Evolutionary conservation across 768 basidiomycete genomes (phyloP).

Genomic region (Suillus americanus): DNA sequence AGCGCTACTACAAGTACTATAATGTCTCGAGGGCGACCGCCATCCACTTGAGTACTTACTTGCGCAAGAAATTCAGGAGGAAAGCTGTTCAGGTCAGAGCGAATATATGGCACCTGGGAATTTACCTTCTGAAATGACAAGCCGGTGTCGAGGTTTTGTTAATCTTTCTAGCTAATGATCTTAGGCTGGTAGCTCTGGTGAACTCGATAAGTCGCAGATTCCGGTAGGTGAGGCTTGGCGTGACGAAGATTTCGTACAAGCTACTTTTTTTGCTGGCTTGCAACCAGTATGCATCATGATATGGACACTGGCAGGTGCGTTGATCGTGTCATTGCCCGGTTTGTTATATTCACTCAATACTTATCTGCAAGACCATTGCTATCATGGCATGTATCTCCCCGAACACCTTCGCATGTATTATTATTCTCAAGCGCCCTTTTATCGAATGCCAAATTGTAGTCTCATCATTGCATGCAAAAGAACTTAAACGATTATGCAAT

Average conservation of each 20-base stretch:
- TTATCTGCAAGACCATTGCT: constrained; percentile 16
- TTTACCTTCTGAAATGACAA: constrained; percentile 38
- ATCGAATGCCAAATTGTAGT: not conserved
- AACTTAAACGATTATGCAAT: not conserved
- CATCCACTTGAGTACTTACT: constrained; percentile 33
- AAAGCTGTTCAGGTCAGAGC: constrained; percentile 33
- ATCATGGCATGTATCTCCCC: constrained; percentile 26
- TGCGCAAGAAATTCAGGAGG: constrained; percentile 34
- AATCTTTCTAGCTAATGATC: not conserved
- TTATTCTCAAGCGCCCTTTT: not conserved
- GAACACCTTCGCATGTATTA: constrained; percentile 9
- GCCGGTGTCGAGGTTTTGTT: not conserved
- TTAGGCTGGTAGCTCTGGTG: constrained; percentile 22
- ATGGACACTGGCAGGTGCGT: constrained; percentile 37
- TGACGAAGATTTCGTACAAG: constrained; percentile 37
- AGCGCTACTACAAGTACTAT: constrained; percentile 48
- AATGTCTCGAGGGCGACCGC: constrained; percentile 42
- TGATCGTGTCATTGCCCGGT: not conserved
- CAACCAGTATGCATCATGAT: constrained; percentile 29
- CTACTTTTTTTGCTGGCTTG: constrained; percentile 20
- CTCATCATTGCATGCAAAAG: no score
- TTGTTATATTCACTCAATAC: not conserved
- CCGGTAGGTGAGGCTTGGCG: constrained; percentile 27
- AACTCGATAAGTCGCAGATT: constrained; percentile 33
- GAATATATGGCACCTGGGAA: constrained; percentile 36